These are phyloP conservation scores for Aspergillus wentii DNA, from an alignment of 495 filamentous ascomycete species.

Conservation along the genomic window DNA sequence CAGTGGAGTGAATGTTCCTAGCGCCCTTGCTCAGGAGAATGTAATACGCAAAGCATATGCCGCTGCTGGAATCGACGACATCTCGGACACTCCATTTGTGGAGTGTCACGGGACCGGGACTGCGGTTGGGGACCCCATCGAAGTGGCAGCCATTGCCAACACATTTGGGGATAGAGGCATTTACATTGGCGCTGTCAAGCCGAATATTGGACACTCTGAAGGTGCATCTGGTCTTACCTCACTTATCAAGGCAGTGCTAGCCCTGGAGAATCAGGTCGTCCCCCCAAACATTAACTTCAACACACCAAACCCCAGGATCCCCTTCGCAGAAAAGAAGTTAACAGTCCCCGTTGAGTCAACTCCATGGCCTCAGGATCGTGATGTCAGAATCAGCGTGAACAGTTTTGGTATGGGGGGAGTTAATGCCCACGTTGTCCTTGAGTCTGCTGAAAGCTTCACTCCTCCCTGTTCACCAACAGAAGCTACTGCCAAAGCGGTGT, in stretches of 20 bases:
- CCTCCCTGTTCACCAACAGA: constrained; percentile 6
- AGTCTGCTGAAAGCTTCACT: background rate
- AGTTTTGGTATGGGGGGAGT: constrained; percentile 28
- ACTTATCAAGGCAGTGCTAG: constrained; percentile 50
- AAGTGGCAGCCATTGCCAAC: constrained; percentile 29
- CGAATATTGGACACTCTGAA: constrained; percentile 49
- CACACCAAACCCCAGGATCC: constrained; percentile 17
- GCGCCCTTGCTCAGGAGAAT: constrained; percentile 26
- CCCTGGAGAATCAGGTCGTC: constrained; percentile 45
- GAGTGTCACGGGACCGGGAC: constrained; percentile 51
- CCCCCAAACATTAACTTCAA: constrained; percentile 44
- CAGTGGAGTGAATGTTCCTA: constrained; percentile 35
- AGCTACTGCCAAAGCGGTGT: constrained; percentile 10
- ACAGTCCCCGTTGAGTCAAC: constrained; percentile 17
- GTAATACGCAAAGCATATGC: constrained; percentile 34
- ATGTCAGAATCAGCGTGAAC: constrained; percentile 24
- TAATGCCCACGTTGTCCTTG: constrained; percentile 27
- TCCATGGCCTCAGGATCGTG: constrained; percentile 18
- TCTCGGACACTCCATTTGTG: constrained; percentile 28
- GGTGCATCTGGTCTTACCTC: constrained; percentile 51
- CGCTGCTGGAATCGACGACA: constrained; percentile 21
- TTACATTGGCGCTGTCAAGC: constrained; percentile 52
- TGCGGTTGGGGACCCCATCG: constrained; percentile 42
- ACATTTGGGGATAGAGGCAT: constrained; percentile 28
- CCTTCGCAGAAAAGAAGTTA: constrained; percentile 4